A percentile compares a stretch with the other conserved stretches of the same genome.
phyloP scores from a whole-genome alignment of 768 basidiomycete genomes.

The Phaeotremella skinneri region DNA sequence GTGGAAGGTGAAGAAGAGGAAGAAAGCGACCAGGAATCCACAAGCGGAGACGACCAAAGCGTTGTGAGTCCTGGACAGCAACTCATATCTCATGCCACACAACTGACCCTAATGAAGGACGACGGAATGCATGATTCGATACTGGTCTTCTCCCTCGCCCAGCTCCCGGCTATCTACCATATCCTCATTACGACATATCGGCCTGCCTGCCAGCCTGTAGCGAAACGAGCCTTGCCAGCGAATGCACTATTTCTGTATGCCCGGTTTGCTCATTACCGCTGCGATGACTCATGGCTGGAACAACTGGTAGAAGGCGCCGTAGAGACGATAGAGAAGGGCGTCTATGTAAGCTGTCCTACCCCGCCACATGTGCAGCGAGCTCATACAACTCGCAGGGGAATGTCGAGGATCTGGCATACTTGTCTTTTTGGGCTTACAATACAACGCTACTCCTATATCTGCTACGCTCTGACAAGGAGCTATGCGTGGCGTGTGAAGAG shows the following conservation, averaged over 20 bases:
- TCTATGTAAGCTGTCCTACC: conserved; percentile 67
- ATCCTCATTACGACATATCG: conserved; percentile 74
- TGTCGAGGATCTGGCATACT: conserved; percentile 77
- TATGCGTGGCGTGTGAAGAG: conserved; percentile 72
- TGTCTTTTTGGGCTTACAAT: conserved; percentile 95
- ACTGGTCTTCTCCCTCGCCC: conserved; percentile 85
- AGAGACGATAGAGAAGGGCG: conserved; percentile 84
- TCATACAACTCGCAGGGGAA: conserved; percentile 59
- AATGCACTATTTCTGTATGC: conserved; percentile 86
- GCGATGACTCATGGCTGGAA: conserved; percentile 83
- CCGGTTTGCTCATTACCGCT: conserved; percentile 69
- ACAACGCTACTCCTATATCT: conserved; percentile 85
- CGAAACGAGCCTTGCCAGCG: conserved; percentile 70
- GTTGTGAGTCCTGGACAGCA: conserved; percentile 4
- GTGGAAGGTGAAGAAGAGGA: conserved; percentile 62
- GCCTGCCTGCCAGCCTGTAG: conserved; percentile 61
- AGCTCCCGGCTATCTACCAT: conserved; percentile 73
- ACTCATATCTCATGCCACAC: neutral
- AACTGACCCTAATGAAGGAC: neutral
- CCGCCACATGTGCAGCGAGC: neutral
- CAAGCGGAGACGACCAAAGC: conserved; percentile 23
- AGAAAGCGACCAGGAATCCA: conserved; percentile 55
- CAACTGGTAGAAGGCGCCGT: conserved; percentile 87
- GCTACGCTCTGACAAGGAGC: conserved; percentile 54
- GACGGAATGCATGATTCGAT: conserved; percentile 62